Evolutionary conservation across 805 yeast genomes (phyloP), one percentile per base, ranked within the genome.

Genomic region (Candida wancherniae): DNA sequence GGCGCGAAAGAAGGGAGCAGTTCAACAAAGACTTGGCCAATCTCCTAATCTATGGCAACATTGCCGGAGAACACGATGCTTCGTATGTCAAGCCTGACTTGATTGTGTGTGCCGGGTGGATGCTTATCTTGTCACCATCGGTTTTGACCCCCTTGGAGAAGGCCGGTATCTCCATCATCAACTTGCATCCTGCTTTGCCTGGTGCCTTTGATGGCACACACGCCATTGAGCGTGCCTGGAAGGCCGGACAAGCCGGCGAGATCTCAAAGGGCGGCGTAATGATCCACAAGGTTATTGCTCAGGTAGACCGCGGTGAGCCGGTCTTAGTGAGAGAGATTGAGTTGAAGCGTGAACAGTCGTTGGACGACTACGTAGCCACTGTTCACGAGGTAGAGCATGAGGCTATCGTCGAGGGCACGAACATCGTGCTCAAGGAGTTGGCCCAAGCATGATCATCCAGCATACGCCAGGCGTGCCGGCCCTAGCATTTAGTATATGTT

Each of bases 91-190:
- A 70, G 43, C 97, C 97, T 4, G 84, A 84, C 44, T 67, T 92
- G 41, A 78, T 92, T 23, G 97, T 92, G 5, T 92, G 98, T 61
- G 98, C 98, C 4, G 98, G 98, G 2, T 92, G 98, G 98, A 80
- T 92, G 88, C 71, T 92, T 31, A 92, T 92, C 36, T 67, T 92
- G 37, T 83, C 96, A 1, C 78, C 85, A 3, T 67, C 75, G 13
- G 87, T 86, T 44, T 66, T 92, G 38, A 60, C 64, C 22, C 87
- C 88, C 3, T 57, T 88, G 19, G 74, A 67, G 29, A 55, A 69
- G 3, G 75, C 69, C 3, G 63, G 70, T 2, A 71, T 87, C 17
- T 84, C 88, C 21, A 88, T 92, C 41, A 87, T 92, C 49, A 92
- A 92, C 51, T 65, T 92, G 38, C 98, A 92, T 55, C 98, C 98